Base-by-base conservation (phyloP, 345 rosid genomes). In the Pugionium dolabratum region DNA sequence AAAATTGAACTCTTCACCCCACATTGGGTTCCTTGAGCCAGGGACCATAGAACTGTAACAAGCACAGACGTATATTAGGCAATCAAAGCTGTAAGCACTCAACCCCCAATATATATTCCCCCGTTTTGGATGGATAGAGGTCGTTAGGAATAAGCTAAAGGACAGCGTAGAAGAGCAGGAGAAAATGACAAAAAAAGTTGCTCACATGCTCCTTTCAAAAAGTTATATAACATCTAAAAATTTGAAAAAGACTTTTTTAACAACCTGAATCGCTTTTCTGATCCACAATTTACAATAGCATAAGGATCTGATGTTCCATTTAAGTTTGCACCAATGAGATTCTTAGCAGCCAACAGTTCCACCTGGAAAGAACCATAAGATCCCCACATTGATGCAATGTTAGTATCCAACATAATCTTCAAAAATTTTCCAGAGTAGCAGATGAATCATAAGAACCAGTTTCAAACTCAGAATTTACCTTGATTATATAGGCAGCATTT, bases 241-340 rank as follows among this genome's bases (percentile, higher is more conserved):
- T 31, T 9, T 34, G 28, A 42, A 31, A 49, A 3, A 4, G 26
- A 47, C 31, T 37, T 34, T 27, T 58, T 77, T 51, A 79, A 71
- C 54, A 73, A 95, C 99, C 96, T 95, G 86, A 95, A 95, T 68
- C 90, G 76, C 79, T 88, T 95, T 75, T 88, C 96, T 69, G 96
- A 80, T 79, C 91, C 96, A 82, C 96, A 91, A 73, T 93, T 87
- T 47, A 95, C 86, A 82, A 95, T 84, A 62, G 97, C 93, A 78
- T 95, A 95, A 75, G 96, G 97, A 81, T 95, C 99, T 65, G 97
- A 95, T 5, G 95, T 85, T 71, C 97, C 97, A 81, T 91, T 95
- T 78, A 90, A 78, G 75, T 95, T 95, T 25, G 97, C 97, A 76
- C 91, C 90, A 62, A 91, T 82, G 18, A 95, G 91, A 87, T 94